These are phyloP conservation scores for Ascochyta koolunga DNA, from an alignment of 2,329 filamentous ascomycete species.

Conservation along the genomic window DNA sequence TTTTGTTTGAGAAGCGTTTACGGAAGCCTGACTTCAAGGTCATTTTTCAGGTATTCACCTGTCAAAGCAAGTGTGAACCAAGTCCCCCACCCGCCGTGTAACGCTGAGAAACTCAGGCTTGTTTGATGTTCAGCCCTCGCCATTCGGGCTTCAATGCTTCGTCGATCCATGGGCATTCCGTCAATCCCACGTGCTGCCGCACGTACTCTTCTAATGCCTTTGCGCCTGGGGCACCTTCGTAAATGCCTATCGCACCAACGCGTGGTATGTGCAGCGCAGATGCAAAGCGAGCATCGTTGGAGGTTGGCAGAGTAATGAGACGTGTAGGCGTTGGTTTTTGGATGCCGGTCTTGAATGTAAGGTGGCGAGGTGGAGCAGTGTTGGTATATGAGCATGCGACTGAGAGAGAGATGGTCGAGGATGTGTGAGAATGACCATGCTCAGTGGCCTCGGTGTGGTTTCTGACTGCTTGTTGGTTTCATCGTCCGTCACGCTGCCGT, in stretches of 20 bases:
- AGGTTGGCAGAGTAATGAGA: conserved; percentile 67
- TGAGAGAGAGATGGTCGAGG: conserved; percentile 42
- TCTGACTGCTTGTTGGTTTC: background rate
- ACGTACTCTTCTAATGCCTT: conserved; percentile 64
- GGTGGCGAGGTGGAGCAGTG: conserved; percentile 36
- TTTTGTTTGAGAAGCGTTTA: too few relatives aligned
- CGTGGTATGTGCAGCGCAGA: conserved; percentile 65
- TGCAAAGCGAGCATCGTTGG: conserved; percentile 64
- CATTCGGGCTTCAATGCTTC: conserved; percentile 52
- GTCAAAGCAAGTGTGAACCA: too few relatives aligned
- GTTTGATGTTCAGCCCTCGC: conserved; percentile 50
- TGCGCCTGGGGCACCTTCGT: conserved; percentile 62
- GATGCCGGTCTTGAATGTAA: conserved; percentile 9
- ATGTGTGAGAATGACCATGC: conserved; percentile 42
- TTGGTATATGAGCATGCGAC: conserved; percentile 43
- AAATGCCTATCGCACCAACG: conserved; percentile 68
- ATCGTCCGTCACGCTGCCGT: background rate
- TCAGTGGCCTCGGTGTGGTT: conserved; percentile 13
- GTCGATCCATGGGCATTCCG: conserved; percentile 64
- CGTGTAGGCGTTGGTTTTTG: conserved; percentile 50
- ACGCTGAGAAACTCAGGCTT: background rate
- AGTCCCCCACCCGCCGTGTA: too few relatives aligned
- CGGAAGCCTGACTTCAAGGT: too few relatives aligned
- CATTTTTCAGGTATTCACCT: too few relatives aligned
- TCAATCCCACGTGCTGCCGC: conserved; percentile 56